These are phyloP conservation scores for Whalleya microplaca DNA, from an alignment of 2,329 filamentous ascomycete species.

Conservation along the genomic window DNA sequence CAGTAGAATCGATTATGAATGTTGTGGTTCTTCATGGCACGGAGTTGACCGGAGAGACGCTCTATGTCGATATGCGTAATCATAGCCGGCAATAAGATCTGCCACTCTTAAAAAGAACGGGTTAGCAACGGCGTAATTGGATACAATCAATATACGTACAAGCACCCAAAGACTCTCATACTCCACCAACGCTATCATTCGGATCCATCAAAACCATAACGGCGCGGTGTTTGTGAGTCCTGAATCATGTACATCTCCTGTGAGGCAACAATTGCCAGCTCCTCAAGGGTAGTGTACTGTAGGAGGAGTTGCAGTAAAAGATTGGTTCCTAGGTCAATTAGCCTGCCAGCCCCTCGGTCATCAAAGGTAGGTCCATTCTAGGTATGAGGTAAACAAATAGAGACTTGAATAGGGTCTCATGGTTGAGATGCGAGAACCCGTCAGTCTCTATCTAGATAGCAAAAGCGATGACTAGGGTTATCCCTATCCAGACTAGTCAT, in stretches of 20 bases:
- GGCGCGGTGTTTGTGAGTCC: constrained; percentile 9
- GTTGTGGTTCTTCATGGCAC: constrained; percentile 4
- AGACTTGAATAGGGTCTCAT: not conserved
- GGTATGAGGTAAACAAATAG: not conserved
- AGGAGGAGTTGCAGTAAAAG: not conserved
- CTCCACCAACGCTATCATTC: constrained; percentile 14
- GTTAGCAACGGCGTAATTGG: not conserved
- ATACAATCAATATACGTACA: not conserved
- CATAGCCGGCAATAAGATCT: not conserved
- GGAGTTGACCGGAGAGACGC: constrained; percentile 6
- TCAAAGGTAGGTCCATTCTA: not conserved
- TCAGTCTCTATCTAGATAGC: not conserved
- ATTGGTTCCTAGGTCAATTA: not conserved
- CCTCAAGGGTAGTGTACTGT: not conserved
- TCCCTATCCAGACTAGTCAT: not conserved
- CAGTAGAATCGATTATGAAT: constrained; percentile 8
- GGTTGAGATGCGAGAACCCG: not conserved
- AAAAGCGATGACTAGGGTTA: not conserved
- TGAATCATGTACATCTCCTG: constrained; percentile 6
- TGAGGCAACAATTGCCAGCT: constrained; percentile 17
- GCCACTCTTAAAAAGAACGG: not conserved
- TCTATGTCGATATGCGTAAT: not conserved
- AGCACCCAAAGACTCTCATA: constrained; percentile 12
- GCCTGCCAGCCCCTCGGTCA: too few relatives aligned
- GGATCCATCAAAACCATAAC: constrained; percentile 10